Base-by-base conservation (phyloP, 805 yeast genomes). In the Candida chilensis region DNA sequence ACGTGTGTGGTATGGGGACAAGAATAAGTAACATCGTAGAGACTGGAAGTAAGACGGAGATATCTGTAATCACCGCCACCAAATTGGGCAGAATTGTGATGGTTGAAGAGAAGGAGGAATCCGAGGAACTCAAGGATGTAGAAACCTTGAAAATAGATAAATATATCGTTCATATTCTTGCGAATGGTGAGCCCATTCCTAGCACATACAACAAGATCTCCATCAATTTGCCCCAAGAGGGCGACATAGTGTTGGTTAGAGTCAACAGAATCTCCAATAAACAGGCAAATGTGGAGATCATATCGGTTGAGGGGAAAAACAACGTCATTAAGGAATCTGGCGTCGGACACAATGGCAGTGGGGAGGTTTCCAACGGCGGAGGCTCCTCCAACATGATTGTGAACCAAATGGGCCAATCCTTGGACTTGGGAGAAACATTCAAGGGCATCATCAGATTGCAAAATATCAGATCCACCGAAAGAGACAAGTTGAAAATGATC, bases 401-500 rank as follows among this genome's bases (percentile, higher is more conserved):
- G n/a, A n/a, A n/a, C n/a, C n/a, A n/a, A n/a, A n/a, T n/a, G n/a
- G n/a, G n/a, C n/a, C n/a, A n/a, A n/a, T 67, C 83, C 2, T 60
- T 71, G 16, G 95, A 85, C 43, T 55, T 82, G 20, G 96, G 95
- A 3, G 96, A 88, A 46, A 82, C 82, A 15, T 88, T 83, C 58
- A 85, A 81, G 44, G 97, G 94, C 0, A 65, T 86, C 5, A 78
- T 88, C 28, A 63, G 97, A 44, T 64, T 82, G 2, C 94, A 86
- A 52, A 98, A 92, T 53, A 76, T 92, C 2, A 67, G 96, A 36
- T 78, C 90, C 14, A 85, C 96, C 0, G 96, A 92, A 41, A 66
- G 95, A 45, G 98, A 92, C 48, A 74, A 74, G 45, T 88, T 87
- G 19, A 79, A 80, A 44, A 67, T 90, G 20, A 68, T 74, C 34